Percentiles rank a stretch among this genome's conserved stretches.
Conservation (phyloP, 106 monocot genomes). For the Agapanthus africanus region DNA sequence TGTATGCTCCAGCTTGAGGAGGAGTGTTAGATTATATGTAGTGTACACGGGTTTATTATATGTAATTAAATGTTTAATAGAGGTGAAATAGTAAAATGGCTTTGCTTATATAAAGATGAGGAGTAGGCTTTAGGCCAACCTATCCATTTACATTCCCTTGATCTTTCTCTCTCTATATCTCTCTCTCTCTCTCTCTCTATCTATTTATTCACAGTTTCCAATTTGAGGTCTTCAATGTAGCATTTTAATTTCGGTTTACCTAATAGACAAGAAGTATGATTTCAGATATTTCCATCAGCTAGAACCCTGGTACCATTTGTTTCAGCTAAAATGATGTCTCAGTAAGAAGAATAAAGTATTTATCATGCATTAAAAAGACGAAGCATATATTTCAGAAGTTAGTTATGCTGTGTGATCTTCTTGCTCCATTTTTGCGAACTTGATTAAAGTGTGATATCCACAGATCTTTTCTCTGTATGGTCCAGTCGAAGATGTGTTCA, state of each 20-base stretch:
- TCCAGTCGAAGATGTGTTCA: conserved; percentile 86
- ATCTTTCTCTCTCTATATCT: too few species aligned
- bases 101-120: too few species aligned
- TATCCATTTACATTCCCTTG: too few species aligned
- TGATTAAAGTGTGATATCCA: conserved; percentile 3
- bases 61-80: too few species aligned
- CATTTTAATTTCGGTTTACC: background rate
- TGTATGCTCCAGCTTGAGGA: too few species aligned
- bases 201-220: too few species aligned
- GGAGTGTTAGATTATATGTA: too few species aligned
- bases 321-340: background rate
- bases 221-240: background rate
- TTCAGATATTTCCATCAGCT: background rate
- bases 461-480: conserved; percentile 95
- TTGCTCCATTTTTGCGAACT: background rate
- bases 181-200: too few species aligned
- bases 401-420: background rate
- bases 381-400: background rate
- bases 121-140: too few species aligned
- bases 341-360: background rate
- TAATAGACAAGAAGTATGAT: background rate
- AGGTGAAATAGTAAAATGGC: too few species aligned
- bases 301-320: background rate
- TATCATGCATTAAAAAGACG: background rate
- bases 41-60: too few species aligned